Base-by-base conservation (phyloP, 331 rosid species). In the Spiraea crenata region DNA sequence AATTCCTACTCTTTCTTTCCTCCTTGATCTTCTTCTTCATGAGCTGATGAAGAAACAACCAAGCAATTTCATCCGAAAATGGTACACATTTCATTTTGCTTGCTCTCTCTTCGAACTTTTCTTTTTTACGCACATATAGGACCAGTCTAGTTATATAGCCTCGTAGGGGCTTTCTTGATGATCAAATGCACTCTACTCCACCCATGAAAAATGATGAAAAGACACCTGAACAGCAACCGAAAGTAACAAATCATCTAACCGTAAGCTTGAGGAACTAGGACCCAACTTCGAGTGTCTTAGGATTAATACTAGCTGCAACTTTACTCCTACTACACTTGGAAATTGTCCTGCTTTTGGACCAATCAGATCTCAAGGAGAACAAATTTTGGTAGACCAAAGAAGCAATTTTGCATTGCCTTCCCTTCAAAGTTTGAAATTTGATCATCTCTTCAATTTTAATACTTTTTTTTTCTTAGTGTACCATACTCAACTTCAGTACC, bases 251-350 rank as follows among this genome's bases (percentile, higher is more conserved):
- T 25, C 3, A 52, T 69, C 73, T 55, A 3, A 69, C 17, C 63
- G 38, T 1, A 38, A 51, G 14, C 31, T 25, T 25, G 31, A 25
- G 31, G 31, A 25, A 0, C 2, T 57, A 49, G 69, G 62, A 52
- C 74, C 77, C 61, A 56, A 46, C 61, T 75, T 72, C 67, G 44
- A 69, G 55, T 88, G 72, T 61, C 83, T 81, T 85, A 61, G 83
- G 74, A 76, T 75, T 75, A 71, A 77, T 63, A 5, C 46, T 68
- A 45, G 77, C 70, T 84, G 84, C 85, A 83, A 76, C 96, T 89
- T 90, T 87, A 86, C 97, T 89, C 86, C 79, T 82, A 89, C 96
- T 82, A 89, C 96, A 83, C 89, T 79, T 87, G 74, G 70, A 54
- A 75, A 25, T 25, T 0, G 31, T 25, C 31, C 31, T 25, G 31